A percentile compares a stretch with the other conserved stretches of the same genome.
phyloP scores from a whole-genome alignment of 495 filamentous ascomycete species.

The Neurospora tetrasperma region DNA sequence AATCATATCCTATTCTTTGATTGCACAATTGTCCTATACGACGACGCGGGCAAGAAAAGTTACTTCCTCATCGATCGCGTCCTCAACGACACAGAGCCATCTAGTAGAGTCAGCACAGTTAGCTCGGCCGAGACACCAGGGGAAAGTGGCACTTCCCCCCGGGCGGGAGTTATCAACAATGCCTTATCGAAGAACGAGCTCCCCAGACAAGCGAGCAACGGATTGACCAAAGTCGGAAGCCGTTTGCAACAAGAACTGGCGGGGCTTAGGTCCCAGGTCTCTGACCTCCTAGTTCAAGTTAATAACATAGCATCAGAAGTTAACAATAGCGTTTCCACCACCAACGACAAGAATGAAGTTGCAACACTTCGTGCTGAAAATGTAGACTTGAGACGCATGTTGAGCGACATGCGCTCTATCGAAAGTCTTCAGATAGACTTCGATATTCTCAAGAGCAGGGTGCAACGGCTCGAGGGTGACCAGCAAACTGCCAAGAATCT shows the following conservation, averaged over 20 bases:
- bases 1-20: slow-evolving; percentile 18
- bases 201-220: slow-evolving; percentile 7
- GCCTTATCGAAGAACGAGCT: slow-evolving; percentile 16
- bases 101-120: not conserved
- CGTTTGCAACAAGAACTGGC: not conserved
- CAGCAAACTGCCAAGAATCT: not conserved
- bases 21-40: slow-evolving; percentile 11
- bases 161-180: slow-evolving; percentile 2
- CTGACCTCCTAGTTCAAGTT: not conserved
- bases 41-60: slow-evolving; percentile 7
- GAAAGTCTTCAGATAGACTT: slow-evolving; percentile 33
- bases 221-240: too few species aligned
- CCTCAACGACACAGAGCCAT: slow-evolving; percentile 17
- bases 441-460: slow-evolving; percentile 26
- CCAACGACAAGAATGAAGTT: slow-evolving; percentile 11
- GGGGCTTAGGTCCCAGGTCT: slow-evolving; percentile 2
- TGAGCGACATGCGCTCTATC: slow-evolving; percentile 18
- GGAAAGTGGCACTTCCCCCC: not conserved
- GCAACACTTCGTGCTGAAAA: slow-evolving; percentile 9
- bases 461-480: slow-evolving; percentile 21
- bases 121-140: not conserved
- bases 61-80: slow-evolving; percentile 18
- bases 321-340: not conserved
- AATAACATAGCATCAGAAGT: slow-evolving; percentile 1
- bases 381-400: slow-evolving; percentile 17